Evolutionary conservation across 1,139 yeast species (phyloP).

Genomic region (Yamadazyma atmosphaerica): DNA sequence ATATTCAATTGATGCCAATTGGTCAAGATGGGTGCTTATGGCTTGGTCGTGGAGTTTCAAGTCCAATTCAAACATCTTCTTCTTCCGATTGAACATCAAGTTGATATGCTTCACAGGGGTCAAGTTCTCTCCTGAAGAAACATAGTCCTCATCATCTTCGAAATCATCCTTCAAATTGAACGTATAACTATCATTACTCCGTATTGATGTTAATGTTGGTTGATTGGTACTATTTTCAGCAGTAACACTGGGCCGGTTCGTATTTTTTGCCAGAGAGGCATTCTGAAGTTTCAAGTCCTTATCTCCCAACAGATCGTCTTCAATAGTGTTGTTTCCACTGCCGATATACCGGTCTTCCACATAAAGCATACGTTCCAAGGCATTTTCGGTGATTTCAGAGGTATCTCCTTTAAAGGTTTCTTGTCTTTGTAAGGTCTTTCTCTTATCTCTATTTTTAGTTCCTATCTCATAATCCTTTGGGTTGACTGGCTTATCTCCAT

Average conservation of each 20-base stretch:
- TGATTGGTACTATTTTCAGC: too few species aligned
- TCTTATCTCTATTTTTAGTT: constrained; percentile 27
- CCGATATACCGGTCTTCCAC: constrained; percentile 35
- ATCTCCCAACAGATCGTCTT: constrained; percentile 17
- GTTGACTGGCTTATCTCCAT: constrained; percentile 33
- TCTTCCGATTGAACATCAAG: constrained; percentile 14
- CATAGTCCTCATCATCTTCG: constrained; percentile 13
- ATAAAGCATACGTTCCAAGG: constrained; percentile 40
- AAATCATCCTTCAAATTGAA: constrained; percentile 14
- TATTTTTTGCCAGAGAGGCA: too few species aligned
- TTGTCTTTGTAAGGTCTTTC: constrained; percentile 28
- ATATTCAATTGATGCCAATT: constrained; percentile 21
- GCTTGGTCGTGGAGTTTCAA: constrained; percentile 27
- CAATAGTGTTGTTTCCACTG: constrained; percentile 16
- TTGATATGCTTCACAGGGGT: constrained; percentile 15
- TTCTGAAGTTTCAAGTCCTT: constrained; percentile 12
- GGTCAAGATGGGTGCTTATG: constrained; percentile 18
- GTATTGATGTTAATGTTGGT: too few species aligned
- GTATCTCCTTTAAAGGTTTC: constrained; percentile 47
- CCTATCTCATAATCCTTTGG: constrained; percentile 36
- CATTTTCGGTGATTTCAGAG: constrained; percentile 36
- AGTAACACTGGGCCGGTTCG: too few species aligned
- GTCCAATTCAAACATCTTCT: constrained; percentile 21
- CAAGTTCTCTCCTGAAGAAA: constrained; percentile 8
- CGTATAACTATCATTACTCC: constrained; percentile 8